Base-by-base conservation (phyloP, 805 yeast genomes). In the Starmera dryadoides region DNA sequence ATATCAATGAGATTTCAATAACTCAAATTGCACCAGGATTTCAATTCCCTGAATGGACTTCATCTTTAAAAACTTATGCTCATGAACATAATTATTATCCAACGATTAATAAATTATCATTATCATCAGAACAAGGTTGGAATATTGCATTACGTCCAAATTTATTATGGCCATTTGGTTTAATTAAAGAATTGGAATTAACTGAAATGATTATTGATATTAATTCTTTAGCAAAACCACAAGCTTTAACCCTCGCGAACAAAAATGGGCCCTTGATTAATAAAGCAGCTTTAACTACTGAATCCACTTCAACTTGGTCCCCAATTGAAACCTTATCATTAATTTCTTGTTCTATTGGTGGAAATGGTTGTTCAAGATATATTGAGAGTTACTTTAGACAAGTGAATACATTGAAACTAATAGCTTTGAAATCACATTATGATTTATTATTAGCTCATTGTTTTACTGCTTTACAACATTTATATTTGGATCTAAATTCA, bases 11-110 rank as follows among this genome's bases (percentile, higher is more conserved):
- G 19, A 47, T 78, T 6, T 49, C 53, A 14, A 44, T 78, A 10
- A 56, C 59, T 17, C 69, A 75, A 34, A 65, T 78, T 1, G 66
- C 77, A 4, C 77, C 79, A 6, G 67, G 67, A 18, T 77, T 78
- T 48, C 58, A 51, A 30, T 70, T 72, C 41, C 59, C 61, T 16
- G 51, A 50, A 33, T 52, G 57, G 53, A 33, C 52, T 30, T 60
- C 50, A 26, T 48, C 55, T 0, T 36, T 48, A 30, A 53, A 50
- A 26, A 47, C 53, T 6, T 51, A 46, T 33, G 56, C 57, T 1
- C 48, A 45, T 39, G 53, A 50, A 41, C 53, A 49, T 36, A 46
- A 47, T 38, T 46, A 46, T 33, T 50, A 48, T 32, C 53, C 55
- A 37, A 41, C 53, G 3, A 46, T 71, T 6, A 43, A 58, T 2